Evolutionary conservation across 208 protist genomes (phyloP).

Genomic region (Herpetomonas samuelpessoai): DNA sequence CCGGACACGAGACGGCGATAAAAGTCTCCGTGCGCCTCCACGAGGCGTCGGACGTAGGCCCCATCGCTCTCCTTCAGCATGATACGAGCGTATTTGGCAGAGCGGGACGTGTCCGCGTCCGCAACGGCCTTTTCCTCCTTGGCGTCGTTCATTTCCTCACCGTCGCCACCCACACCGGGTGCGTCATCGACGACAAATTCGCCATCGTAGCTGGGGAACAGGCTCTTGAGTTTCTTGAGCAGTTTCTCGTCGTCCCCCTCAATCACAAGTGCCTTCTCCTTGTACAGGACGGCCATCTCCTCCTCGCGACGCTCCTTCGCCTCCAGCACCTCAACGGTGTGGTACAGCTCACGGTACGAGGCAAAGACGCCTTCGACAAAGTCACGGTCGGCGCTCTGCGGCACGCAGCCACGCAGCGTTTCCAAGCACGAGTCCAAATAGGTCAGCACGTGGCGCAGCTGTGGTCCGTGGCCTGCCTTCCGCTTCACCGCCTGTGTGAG

Average conservation of each 20-base stretch:
- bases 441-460: slow-evolving; percentile 51
- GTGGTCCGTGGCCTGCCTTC: slow-evolving; percentile 14
- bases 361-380: slow-evolving; percentile 67
- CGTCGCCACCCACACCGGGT: slow-evolving; percentile 15
- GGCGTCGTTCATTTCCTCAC: slow-evolving; percentile 26
- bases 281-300: slow-evolving; percentile 88
- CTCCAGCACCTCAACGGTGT: slow-evolving; percentile 71
- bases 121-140: slow-evolving; percentile 18
- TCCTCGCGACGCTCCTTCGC: slow-evolving; percentile 67
- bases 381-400: slow-evolving; percentile 41
- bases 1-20: slow-evolving; percentile 53
- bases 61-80: slow-evolving; percentile 72
- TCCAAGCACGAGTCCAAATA: slow-evolving; percentile 79
- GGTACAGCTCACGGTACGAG: slow-evolving; percentile 66
- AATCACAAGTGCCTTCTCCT: slow-evolving; percentile 87
- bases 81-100: slow-evolving; percentile 67
- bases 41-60: slow-evolving; percentile 60
- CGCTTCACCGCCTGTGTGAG: slow-evolving; percentile 8
- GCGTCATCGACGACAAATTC: slow-evolving; percentile 70
- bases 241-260: slow-evolving; percentile 92
- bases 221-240: slow-evolving; percentile 75
- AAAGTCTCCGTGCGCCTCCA: slow-evolving; percentile 69
- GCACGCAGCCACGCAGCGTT: slow-evolving; percentile 42
- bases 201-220: slow-evolving; percentile 94
- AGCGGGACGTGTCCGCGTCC: slow-evolving; percentile 29